Evolutionary conservation across 2,329 filamentous ascomycete genomes (phyloP).

Genomic region (Ascosphaera aggregata): DNA sequence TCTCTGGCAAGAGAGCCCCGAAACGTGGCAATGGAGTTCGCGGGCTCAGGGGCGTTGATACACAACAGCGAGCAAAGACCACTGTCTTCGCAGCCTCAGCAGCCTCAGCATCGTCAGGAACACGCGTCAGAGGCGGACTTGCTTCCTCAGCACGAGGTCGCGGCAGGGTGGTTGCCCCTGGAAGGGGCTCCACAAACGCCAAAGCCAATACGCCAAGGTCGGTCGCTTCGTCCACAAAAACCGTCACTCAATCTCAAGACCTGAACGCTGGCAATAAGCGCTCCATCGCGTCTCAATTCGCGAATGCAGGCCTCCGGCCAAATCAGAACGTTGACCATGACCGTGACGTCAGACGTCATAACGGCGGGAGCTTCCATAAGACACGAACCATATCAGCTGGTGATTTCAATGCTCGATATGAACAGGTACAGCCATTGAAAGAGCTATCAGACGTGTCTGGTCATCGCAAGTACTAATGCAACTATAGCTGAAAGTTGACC

Average conservation of each 20-base stretch:
- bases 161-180: background rate
- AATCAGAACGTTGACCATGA: background rate
- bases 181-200: background rate
- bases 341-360: background rate
- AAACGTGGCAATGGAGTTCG: background rate
- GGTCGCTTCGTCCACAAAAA: background rate
- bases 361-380: background rate
- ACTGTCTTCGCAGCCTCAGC: background rate
- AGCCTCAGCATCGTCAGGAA: background rate
- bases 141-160: background rate
- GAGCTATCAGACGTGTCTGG: background rate
- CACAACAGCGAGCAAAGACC: background rate
- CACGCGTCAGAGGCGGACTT: background rate
- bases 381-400: constrained; percentile 1
- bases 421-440: constrained; percentile 5
- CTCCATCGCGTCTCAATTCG: background rate
- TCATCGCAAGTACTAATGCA: constrained; percentile 4
- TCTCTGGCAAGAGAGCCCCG: background rate
- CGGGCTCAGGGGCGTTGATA: background rate
- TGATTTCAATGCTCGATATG: constrained; percentile 6
- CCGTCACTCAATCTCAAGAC: background rate
- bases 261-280: background rate
- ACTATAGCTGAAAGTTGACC: constrained; percentile 24
- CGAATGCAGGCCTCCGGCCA: background rate
- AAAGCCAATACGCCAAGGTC: background rate